Evolutionary conservation across 371 early-diverging fungal genomes (phyloP).

Genomic region (Zychaea mexicana): DNA sequence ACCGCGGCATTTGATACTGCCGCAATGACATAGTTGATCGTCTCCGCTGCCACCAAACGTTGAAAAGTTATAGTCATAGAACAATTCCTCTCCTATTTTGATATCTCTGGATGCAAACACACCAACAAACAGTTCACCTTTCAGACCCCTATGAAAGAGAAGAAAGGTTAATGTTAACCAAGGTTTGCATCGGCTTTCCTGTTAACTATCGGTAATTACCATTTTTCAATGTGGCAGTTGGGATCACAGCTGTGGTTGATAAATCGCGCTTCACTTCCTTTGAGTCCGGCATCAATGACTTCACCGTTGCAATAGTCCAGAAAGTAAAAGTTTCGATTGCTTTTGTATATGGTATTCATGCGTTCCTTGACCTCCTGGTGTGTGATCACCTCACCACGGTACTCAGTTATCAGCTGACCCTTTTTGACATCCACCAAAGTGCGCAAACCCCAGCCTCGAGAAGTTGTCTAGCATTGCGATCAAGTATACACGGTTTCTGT

Average conservation of each 20-base stretch:
- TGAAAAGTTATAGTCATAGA: slow-evolving; percentile 88
- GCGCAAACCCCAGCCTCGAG: slow-evolving; percentile 82
- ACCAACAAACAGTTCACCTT: slow-evolving; percentile 76
- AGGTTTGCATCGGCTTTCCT: background rate
- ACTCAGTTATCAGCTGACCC: slow-evolving; percentile 80
- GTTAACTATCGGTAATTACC: slow-evolving; percentile 45
- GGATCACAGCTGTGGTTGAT: slow-evolving; percentile 80
- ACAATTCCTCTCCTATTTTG: slow-evolving; percentile 71
- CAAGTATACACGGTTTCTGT: background rate
- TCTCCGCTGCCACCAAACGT: slow-evolving; percentile 65
- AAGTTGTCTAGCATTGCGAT: background rate
- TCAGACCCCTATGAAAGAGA: slow-evolving; percentile 47
- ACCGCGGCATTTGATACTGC: slow-evolving; percentile 71
- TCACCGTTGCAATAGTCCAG: slow-evolving; percentile 75
- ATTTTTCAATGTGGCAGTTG: slow-evolving; percentile 91
- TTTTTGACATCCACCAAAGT: slow-evolving; percentile 59
- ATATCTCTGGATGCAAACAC: slow-evolving; percentile 81
- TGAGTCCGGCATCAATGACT: slow-evolving; percentile 77
- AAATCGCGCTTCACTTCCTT: slow-evolving; percentile 71
- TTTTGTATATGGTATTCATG: slow-evolving; percentile 72
- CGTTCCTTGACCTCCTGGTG: slow-evolving; percentile 67
- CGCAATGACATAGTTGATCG: slow-evolving; percentile 73
- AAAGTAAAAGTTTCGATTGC: slow-evolving; percentile 79
- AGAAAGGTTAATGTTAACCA: background rate
- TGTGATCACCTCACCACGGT: slow-evolving; percentile 88